A percentile compares a stretch with the other conserved stretches of the same genome.
Evolutionary conservation across 176 grass and related monocot species (phyloP).

Genomic region (Eleusine indica): DNA sequence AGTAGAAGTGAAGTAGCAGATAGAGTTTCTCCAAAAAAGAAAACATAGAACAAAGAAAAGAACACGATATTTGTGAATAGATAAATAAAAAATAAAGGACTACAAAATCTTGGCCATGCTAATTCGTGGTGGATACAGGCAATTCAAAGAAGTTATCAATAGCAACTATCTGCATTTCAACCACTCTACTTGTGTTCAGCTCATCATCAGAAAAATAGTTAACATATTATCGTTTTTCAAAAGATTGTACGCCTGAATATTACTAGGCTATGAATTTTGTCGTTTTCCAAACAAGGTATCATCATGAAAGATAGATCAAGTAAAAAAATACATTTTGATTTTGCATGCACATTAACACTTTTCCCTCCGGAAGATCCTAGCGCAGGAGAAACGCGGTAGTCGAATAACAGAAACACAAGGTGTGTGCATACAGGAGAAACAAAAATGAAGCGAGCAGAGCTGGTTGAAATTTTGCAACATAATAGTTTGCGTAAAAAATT

Average conservation of each 20-base stretch:
- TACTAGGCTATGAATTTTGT: constrained; percentile 6
- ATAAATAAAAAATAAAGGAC: neutral
- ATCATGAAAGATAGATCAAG: neutral
- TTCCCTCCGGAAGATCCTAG: no score
- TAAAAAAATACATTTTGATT: constrained; percentile 20
- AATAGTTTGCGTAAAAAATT: no score
- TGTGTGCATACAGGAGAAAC: neutral
- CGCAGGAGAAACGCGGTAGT: neutral
- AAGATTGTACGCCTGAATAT: constrained; percentile 2
- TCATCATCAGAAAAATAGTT: constrained; percentile 6
- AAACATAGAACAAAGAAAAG: constrained; percentile 5
- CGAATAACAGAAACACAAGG: neutral
- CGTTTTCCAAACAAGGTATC: neutral
- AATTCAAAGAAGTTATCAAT: constrained; percentile 27
- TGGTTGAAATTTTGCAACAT: neutral
- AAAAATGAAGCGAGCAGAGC: constrained; percentile 6
- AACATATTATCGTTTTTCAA: constrained; percentile 9
- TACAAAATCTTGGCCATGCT: neutral
- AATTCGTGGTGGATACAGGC: neutral
- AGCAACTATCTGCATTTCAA: neutral
- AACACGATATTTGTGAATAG: neutral
- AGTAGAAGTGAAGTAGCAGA: neutral
- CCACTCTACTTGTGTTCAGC: neutral
- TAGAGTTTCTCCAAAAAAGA: neutral
- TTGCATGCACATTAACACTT: neutral